A percentile compares a stretch with the other conserved stretches of the same genome.
These are phyloP conservation scores for Scytalidium lignicola DNA, from an alignment of 2,329 filamentous ascomycete species.

Conservation along the genomic window DNA sequence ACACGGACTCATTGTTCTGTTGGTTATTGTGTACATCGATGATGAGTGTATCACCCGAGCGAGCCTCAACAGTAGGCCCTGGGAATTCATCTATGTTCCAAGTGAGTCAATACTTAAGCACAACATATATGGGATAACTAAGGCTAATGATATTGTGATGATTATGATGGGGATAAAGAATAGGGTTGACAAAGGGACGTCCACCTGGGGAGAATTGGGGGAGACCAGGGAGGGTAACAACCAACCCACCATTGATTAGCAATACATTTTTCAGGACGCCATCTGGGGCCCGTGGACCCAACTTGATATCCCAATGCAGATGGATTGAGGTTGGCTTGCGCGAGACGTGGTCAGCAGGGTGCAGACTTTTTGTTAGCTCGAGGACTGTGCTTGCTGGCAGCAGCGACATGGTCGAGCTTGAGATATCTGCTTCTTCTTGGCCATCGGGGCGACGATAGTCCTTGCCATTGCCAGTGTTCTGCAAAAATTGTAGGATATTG, in stretches of 20 bases:
- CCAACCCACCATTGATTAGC: conserved; percentile 39
- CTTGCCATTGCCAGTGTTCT: not conserved
- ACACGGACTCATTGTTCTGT: conserved; percentile 31
- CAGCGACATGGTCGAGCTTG: not conserved
- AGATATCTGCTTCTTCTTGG: not conserved
- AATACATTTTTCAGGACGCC: conserved; percentile 43
- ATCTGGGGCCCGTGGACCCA: conserved; percentile 33
- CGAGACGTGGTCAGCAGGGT: conserved; percentile 36
- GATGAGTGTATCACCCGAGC: conserved; percentile 39
- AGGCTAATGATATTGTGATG: not conserved
- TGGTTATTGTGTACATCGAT: conserved; percentile 37
- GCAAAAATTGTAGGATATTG: not conserved
- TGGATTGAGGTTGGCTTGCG: conserved; percentile 28
- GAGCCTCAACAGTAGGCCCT: conserved; percentile 42
- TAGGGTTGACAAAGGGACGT: too few relatives aligned
- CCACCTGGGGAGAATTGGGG: not conserved
- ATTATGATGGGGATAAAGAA: too few relatives aligned
- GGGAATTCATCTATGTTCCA: conserved; percentile 30
- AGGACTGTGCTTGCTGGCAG: not conserved
- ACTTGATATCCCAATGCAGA: conserved; percentile 36
- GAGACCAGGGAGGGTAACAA: not conserved
- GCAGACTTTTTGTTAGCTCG: conserved; percentile 20
- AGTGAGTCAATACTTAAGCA: not conserved
- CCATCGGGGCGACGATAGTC: not conserved
- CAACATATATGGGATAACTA: not conserved